These are phyloP conservation scores for Guadua angustifolia DNA, from an alignment of 176 grass and related monocot species.

Conservation along the genomic window DNA sequence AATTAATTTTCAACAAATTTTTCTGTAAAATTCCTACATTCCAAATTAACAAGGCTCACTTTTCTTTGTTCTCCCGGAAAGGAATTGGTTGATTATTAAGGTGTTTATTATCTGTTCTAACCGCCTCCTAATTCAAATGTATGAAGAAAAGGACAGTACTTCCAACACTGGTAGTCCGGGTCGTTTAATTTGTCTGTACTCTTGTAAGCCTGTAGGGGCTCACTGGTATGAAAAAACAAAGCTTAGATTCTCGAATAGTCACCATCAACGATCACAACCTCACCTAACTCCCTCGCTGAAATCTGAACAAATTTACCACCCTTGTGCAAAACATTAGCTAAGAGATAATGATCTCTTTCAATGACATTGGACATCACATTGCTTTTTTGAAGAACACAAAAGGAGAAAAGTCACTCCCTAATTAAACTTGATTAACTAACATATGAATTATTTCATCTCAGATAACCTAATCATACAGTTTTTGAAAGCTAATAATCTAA, in stretches of 20 bases:
- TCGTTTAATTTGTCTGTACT: background rate
- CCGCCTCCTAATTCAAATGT: background rate
- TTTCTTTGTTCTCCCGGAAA: background rate
- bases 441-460: constrained; percentile 1
- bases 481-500: background rate
- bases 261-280: background rate
- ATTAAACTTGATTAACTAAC: background rate
- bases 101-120: background rate
- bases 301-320: background rate
- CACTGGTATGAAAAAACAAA: background rate
- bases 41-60: no score
- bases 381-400: background rate
- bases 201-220: background rate
- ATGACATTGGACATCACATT: background rate
- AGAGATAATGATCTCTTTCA: background rate
- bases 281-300: background rate
- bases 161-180: background rate
- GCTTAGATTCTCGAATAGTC: background rate
- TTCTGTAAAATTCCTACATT: no score
- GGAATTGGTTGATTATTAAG: background rate
- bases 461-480: background rate
- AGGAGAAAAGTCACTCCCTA: background rate
- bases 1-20: no score
- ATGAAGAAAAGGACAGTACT: background rate
- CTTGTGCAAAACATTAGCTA: background rate